Conservation (phyloP, 108 stramenopile genomes). For the Stephanodiscus minutulus region DNA sequence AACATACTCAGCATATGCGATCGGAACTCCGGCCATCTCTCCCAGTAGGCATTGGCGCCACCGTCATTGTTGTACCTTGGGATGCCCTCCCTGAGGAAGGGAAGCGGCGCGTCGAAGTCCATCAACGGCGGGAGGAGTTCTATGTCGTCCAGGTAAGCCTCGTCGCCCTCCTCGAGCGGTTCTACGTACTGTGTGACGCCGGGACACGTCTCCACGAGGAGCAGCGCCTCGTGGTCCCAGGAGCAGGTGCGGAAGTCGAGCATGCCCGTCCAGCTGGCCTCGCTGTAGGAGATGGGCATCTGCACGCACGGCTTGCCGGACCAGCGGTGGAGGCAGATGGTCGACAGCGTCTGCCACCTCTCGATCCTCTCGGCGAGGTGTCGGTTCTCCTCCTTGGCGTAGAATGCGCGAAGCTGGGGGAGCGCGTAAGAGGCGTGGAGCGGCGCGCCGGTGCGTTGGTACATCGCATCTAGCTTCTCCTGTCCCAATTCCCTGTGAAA, state of each 20-base stretch:
- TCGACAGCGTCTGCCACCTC: constrained; percentile 68
- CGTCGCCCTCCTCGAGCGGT: constrained; percentile 12
- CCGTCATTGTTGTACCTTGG: constrained; percentile 20
- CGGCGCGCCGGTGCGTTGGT: constrained; percentile 76
- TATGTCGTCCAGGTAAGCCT: not conserved
- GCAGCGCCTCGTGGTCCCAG: constrained; percentile 55
- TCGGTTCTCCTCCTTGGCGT: constrained; percentile 15
- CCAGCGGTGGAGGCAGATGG: constrained; percentile 72
- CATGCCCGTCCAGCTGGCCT: constrained; percentile 88
- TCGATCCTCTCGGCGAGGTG: constrained; percentile 21
- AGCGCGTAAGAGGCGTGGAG: constrained; percentile 79
- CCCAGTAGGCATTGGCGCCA: constrained; percentile 49
- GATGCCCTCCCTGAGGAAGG: constrained; percentile 21
- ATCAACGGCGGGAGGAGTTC: constrained; percentile 39
- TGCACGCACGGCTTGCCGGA: constrained; percentile 29
- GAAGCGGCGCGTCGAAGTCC: constrained; percentile 37
- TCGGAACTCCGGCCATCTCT: constrained; percentile 71
- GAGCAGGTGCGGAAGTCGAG: constrained; percentile 66
- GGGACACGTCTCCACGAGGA: constrained; percentile 47
- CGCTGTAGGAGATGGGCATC: constrained; percentile 78
- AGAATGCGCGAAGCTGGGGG: constrained; percentile 70
- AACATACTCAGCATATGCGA: constrained; percentile 35
- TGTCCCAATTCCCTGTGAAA: constrained; percentile 12
- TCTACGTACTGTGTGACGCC: constrained; percentile 43
- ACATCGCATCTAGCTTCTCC: constrained; percentile 43